Evolutionary conservation across 2,329 filamentous ascomycete genomes (phyloP).

Genomic region (Xylariaceae sp.): DNA sequence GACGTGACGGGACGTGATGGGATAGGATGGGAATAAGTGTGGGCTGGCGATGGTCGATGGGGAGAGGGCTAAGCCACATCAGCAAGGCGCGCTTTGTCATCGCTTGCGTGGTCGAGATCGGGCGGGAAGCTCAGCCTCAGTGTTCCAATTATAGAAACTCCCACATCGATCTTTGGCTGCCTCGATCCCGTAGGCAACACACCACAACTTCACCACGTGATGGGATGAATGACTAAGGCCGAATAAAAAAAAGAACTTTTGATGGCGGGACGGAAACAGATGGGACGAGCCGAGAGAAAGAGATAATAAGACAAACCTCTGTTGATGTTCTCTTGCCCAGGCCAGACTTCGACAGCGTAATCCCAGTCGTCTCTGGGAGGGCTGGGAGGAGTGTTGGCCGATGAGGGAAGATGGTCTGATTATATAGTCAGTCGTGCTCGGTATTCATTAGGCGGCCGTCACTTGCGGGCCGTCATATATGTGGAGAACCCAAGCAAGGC

Average conservation of each 20-base stretch:
- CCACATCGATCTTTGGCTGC: conserved; percentile 4
- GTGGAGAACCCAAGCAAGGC: conserved; percentile 13
- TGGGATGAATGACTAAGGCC: conserved; percentile 5
- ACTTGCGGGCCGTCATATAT: conserved; percentile 12
- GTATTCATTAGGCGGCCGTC: conserved; percentile 16
- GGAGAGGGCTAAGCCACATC: not conserved
- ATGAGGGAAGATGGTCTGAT: not conserved
- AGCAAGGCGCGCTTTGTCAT: not conserved
- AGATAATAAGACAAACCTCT: conserved; percentile 4
- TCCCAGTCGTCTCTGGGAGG: conserved; percentile 28
- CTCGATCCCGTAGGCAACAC: conserved; percentile 16
- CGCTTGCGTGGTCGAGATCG: not conserved
- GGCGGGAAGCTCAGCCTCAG: not conserved
- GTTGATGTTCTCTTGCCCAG: no score
- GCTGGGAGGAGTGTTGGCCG: not conserved
- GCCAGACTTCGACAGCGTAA: conserved; percentile 38
- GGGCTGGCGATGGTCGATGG: no score
- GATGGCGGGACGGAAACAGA: not conserved
- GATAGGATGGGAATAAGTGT: no score
- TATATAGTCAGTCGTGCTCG: conserved; percentile 26
- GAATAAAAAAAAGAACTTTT: conserved; percentile 1
- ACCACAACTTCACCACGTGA: conserved; percentile 21
- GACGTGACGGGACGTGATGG: no score
- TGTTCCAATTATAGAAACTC: conserved; percentile 23
- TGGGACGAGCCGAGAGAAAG: conserved; percentile 1